These are phyloP conservation scores for Biancaea sappan DNA, from an alignment of 306 rosid genomes.

Conservation along the genomic window DNA sequence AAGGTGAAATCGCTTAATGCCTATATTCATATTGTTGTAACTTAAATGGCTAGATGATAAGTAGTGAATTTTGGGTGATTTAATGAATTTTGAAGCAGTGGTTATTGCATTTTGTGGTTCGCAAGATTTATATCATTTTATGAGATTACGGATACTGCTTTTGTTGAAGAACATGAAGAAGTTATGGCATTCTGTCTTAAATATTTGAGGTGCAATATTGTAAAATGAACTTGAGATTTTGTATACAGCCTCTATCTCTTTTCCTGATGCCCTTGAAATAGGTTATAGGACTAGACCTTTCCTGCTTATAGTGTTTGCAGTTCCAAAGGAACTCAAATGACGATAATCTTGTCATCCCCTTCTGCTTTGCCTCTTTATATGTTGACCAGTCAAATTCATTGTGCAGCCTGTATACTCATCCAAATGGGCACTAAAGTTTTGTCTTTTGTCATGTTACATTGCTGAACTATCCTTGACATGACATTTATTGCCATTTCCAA, in stretches of 20 bases:
- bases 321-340: constrained; percentile 4
- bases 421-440: not conserved
- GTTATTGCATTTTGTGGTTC: constrained; percentile 17
- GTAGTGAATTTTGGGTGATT: constrained; percentile 15
- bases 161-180: not conserved
- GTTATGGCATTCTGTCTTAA: not conserved
- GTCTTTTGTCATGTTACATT: constrained; percentile 3
- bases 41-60: constrained; percentile 22
- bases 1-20: constrained; percentile 7
- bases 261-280: constrained; percentile 23
- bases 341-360: not conserved
- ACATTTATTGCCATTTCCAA: not conserved
- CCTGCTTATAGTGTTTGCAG: constrained; percentile 17
- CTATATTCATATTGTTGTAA: not conserved
- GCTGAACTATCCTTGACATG: not conserved
- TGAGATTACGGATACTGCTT: constrained; percentile 25
- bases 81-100: constrained; percentile 21
- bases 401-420: not conserved
- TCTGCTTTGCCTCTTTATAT: not conserved
- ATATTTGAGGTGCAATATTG: constrained; percentile 12
- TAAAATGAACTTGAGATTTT: constrained; percentile 19
- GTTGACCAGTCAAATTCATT: not conserved
- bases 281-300: constrained; percentile 20
- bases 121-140: constrained; percentile 13
- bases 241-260: constrained; percentile 7